Conservation (phyloP, 371 early-diverging fungal genomes). For the Thermomucor indicae-seudaticae region DNA sequence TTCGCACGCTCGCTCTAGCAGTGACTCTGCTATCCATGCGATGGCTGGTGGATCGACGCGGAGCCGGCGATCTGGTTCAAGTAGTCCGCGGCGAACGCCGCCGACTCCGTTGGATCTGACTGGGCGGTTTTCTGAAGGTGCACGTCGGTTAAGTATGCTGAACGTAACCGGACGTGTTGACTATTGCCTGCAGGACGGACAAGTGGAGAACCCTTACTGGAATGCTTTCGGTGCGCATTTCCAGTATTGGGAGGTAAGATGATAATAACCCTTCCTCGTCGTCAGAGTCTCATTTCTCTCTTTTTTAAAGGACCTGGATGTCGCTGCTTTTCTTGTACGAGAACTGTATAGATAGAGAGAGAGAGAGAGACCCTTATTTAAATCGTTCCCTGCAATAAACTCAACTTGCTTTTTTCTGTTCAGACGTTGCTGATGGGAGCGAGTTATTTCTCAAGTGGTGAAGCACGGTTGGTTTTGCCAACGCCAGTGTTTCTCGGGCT, state of each 20-base stretch:
- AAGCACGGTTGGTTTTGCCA: not conserved
- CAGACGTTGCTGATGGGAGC: no score
- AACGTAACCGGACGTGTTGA: constrained; percentile 75
- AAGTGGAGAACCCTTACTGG: constrained; percentile 77
- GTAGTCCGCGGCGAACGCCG: constrained; percentile 14
- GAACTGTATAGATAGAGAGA: constrained; percentile 26
- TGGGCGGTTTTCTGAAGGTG: constrained; percentile 29
- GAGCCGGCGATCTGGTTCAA: constrained; percentile 2
- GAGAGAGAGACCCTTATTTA: not conserved
- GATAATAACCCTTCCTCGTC: not conserved
- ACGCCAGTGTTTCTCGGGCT: not conserved
- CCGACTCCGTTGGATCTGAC: constrained; percentile 19
- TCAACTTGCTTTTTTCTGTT: no score
- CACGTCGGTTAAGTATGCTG: constrained; percentile 47
- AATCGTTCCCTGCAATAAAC: no score
- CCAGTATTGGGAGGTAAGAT: constrained; percentile 67
- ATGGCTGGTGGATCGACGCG: not conserved
- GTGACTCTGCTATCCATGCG: constrained; percentile 23
- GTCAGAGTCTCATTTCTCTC: not conserved
- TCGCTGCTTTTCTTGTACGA: constrained; percentile 55
- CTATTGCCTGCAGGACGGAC: constrained; percentile 74
- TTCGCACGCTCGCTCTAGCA: constrained; percentile 22
- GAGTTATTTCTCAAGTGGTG: not conserved
- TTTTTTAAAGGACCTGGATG: constrained; percentile 52
- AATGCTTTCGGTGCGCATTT: constrained; percentile 73